Base-by-base conservation (phyloP, 2,329 filamentous ascomycete species). In the Colletotrichum sidae region DNA sequence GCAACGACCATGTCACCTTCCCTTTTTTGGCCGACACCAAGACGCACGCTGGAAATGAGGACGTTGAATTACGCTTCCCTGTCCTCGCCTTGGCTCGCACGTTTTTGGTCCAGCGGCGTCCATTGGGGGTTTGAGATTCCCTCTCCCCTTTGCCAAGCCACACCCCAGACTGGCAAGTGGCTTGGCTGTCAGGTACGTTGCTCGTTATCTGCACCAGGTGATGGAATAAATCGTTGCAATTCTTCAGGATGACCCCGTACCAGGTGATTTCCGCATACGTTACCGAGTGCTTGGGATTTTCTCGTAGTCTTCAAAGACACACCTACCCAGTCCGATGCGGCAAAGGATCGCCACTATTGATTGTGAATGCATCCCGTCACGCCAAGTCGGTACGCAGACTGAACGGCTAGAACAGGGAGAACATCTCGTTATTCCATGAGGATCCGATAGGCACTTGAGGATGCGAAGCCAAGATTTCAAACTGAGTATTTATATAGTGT, bases 131-230 rank as follows among this genome's bases (percentile, higher is more conserved):
- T 44, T 35, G 41, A 41, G 15, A 15, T 56, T 39, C 12, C 46
- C 38, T 8, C 37, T 33, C 25, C 54, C 34, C 34, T 4, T 41
- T 13, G 65, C 51, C 51, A 66, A 64, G 60, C 41, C 44, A 41
- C 54, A 58, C 51, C 59, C 44, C 56, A 42, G 54, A n/a, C 33
- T 33, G 8, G 9, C 34, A 44, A 39, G 38, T 17, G 64, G 44
- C 67, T 67, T 67, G 67, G 59, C 59, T 10, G n/a, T 46, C 55
- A 59, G 60, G 67, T n/a, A 61, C 65, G 47, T 47, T 42, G 25
- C 51, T 4, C 25, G 47, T 52, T 12, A 42, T 38, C 51, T 55
- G 35, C 49, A 49, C 17, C 49, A 62, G 59, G 58, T 62, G 67
- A 55, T 12, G 37, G 37, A 60, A 52, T 34, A 38, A 60, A 52